Base-by-base conservation (phyloP, 2,329 filamentous ascomycete genomes). In the Cordyceps militaris region DNA sequence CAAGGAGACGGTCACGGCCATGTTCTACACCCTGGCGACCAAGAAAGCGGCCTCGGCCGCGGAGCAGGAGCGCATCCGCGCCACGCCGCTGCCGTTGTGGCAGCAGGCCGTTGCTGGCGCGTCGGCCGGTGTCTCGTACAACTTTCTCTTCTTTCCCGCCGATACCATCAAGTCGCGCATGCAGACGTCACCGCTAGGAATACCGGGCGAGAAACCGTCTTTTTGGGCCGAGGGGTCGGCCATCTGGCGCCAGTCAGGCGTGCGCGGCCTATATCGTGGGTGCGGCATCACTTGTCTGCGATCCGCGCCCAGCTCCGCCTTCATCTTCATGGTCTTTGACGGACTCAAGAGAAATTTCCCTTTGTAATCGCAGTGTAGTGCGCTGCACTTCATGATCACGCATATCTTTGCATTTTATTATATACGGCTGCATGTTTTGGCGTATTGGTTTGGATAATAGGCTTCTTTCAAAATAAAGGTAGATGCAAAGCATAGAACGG, bases 91-190 rank as follows among this genome's bases (percentile, higher is more conserved):
- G 10, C 88, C 90, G 5, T 72, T 97, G 5, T 89, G 88, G 80
- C 91, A 97, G 73, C 91, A 96, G 71, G 90, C 95, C 67, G 70
- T 90, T 21, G 89, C 92, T 1, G 93, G 93, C 43, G 93, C 93
- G 3, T 84, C 86, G 8, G 94, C 93, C 3, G 94, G 94, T 55
- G 89, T 97, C 76, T 86, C 85, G 36, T 99, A 99, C 75, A 99
- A 99, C 71, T 97, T 97, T 69, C 76, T 96, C 23, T 97, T 97
- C 78, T 99, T 94, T 70, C 94, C 94, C 0, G 94, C 94, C 51
- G 94, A 99, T 70, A 99, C 94, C 0, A 88, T 99, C 76, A 99
- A 99, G 75, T 95, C 89, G 19, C 85, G 93, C 49, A 96, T 99
- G 86, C 94, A 99, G 74, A 99, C 94, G 0, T 82, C 88, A 55